These are phyloP conservation scores for Geotrichum fermentans DNA, from an alignment of 1,139 yeast genomes.

Conservation along the genomic window DNA sequence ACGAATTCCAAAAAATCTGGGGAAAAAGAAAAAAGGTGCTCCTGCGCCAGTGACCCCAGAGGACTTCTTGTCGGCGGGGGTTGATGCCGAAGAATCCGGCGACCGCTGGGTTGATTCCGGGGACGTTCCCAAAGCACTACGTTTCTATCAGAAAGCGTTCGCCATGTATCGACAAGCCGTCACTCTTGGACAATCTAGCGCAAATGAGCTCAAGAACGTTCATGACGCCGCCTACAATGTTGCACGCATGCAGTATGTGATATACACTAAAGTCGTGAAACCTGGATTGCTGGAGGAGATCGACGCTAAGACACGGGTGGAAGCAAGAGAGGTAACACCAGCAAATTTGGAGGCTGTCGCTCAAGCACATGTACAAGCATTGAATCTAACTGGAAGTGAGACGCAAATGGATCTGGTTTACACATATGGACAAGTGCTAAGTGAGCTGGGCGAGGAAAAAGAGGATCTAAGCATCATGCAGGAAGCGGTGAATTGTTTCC, in stretches of 20 bases:
- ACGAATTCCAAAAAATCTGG: constrained; percentile 7
- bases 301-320: constrained; percentile 13
- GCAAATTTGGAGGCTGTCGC: constrained; percentile 20
- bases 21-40: constrained; percentile 13
- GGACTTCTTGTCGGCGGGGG: constrained; percentile 30
- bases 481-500: constrained; percentile 26
- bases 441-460: constrained; percentile 30
- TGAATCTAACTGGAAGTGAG: constrained; percentile 18
- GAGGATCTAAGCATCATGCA: constrained; percentile 21
- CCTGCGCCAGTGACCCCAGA: constrained; percentile 24
- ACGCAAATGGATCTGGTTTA: constrained; percentile 27
- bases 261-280: constrained; percentile 28
- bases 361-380: constrained; percentile 23
- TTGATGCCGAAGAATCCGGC: constrained; percentile 32
- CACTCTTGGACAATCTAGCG: constrained; percentile 16
- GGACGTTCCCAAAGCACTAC: constrained; percentile 32
- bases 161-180: constrained; percentile 24
- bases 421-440: constrained; percentile 31
- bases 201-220: constrained; percentile 14
- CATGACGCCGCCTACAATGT: constrained; percentile 31
- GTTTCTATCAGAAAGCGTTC: constrained; percentile 31
- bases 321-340: constrained; percentile 14
- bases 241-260: constrained; percentile 30
- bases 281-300: constrained; percentile 24
- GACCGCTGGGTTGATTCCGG: constrained; percentile 34